Evolutionary conservation across 352 stramenopile genomes (phyloP), one percentile per base, ranked within the genome.

Genomic region (Globisporangium cylindrosporum): DNA sequence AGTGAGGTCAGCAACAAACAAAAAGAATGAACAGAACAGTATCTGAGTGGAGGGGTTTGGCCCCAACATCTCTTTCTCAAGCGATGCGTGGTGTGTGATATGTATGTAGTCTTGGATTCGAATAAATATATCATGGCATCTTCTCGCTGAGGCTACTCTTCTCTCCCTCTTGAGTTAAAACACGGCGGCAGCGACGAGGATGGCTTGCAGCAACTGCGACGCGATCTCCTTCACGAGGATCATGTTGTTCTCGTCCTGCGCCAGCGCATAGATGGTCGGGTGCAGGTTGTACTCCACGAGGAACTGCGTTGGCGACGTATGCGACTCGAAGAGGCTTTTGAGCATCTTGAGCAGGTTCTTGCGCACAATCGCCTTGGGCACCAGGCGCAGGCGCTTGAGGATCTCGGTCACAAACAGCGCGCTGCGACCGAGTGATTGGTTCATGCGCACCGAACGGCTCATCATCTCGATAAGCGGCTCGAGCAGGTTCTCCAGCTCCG

Each of bases 341-440:
- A 98, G 88, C 78, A 98, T 97, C 71, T 95, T 95, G 60, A 98
- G 86, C 60, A 98, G 69, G 62, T 96, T 96, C 64, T 96, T 97
- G 54, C 90, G 84, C 46, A 97, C 90, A 41, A 97, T 92, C 0
- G 90, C 91, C 72, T 97, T 97, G 3, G 86, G 82, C 34, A 90
- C 80, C 12, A 91, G 81, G 5, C 80, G 84, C 43, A 98, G 65
- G 0, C 91, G 86, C 32, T 73, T 82, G 20, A 97, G 76, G 51
- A 97, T 80, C 67, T 97, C 89, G 8, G 68, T 80, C 64, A 98
- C 84, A 48, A 97, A 98, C 34, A 97, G 70, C 29, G 80, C 80
- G 32, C 79, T 96, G 25, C 84, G 81, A 22, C 92, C 90, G 7
- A 97, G 78, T n/a, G 92, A 85, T 58, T 96, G 85, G 57, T 94